Percentiles rank a stretch among this genome's conserved stretches.
These are phyloP conservation scores for Candida awuae DNA, from an alignment of 805 yeast genomes.

Conservation along the genomic window DNA sequence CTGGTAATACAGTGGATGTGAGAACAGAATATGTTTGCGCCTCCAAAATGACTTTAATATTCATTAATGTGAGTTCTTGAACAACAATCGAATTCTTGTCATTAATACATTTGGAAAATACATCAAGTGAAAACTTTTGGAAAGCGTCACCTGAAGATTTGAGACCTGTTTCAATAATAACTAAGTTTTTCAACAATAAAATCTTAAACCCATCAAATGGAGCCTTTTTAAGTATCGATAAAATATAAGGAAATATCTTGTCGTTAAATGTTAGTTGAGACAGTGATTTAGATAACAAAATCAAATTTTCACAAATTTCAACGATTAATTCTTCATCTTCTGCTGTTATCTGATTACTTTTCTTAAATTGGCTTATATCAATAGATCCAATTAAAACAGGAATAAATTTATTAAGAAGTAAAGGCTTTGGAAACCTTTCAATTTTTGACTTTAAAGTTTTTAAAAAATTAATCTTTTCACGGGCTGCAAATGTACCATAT, in stretches of 20 bases:
- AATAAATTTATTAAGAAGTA: constrained; percentile 60
- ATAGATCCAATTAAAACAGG: constrained; percentile 56
- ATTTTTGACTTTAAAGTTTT: constrained; percentile 50
- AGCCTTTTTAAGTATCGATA: constrained; percentile 20
- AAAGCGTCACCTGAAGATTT: constrained; percentile 24
- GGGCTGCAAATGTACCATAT: constrained; percentile 60
- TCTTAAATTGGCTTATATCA: constrained; percentile 10
- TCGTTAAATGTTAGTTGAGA: constrained; percentile 77
- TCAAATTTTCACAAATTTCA: constrained; percentile 44
- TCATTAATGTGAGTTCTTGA: constrained; percentile 29
- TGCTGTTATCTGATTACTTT: constrained; percentile 8
- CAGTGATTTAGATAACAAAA: constrained; percentile 55
- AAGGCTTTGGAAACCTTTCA: constrained; percentile 49
- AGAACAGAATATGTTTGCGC: constrained; percentile 44
- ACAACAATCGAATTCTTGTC: constrained; percentile 15
- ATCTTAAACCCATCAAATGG: constrained; percentile 26
- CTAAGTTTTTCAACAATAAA: constrained; percentile 25
- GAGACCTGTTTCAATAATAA: constrained; percentile 22
- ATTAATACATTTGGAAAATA: constrained; percentile 27
- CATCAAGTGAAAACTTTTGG: constrained; percentile 23
- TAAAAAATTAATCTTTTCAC: constrained; percentile 63
- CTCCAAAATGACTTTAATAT: constrained; percentile 23
- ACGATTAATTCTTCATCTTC: constrained; percentile 35
- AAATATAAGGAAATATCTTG: constrained; percentile 43
- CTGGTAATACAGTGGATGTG: constrained; percentile 69